Evolutionary conservation across 768 basidiomycete species (phyloP).

Genomic region (Filobasidium floriforme): DNA sequence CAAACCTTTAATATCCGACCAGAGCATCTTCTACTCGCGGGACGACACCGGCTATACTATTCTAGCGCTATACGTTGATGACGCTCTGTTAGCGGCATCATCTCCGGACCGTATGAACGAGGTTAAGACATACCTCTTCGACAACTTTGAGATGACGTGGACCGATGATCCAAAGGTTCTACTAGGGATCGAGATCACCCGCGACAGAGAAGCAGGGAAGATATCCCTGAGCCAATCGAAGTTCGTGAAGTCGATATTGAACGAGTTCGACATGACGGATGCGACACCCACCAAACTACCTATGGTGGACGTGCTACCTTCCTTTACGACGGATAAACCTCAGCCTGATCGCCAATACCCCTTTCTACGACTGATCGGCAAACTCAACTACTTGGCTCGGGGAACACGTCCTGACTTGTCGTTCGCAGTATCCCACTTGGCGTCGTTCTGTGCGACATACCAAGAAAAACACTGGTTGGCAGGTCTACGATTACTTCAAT

Average conservation of each 20-base stretch:
- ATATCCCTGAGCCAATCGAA: not conserved
- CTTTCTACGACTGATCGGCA: not conserved
- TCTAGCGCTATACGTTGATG: not conserved
- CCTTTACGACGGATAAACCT: not conserved
- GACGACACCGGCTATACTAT: not conserved
- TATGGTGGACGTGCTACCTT: not conserved
- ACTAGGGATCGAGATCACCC: slow-evolving; percentile 44
- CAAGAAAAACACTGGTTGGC: not conserved
- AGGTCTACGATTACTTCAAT: not conserved
- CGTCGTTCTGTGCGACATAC: slow-evolving; percentile 1
- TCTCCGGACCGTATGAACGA: not conserved
- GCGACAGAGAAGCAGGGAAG: slow-evolving; percentile 11
- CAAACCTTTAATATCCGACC: slow-evolving; percentile 10
- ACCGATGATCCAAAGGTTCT: slow-evolving; percentile 41
- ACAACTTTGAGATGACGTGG: slow-evolving; percentile 44
- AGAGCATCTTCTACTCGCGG: not conserved
- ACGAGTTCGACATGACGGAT: not conserved
- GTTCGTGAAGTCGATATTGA: not conserved
- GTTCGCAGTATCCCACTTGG: not conserved
- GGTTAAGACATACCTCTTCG: slow-evolving; percentile 20
- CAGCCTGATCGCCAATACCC: not conserved
- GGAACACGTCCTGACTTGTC: not conserved
- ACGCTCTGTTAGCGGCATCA: not conserved
- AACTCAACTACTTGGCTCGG: not conserved
- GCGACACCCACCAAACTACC: not conserved